phyloP scores from a whole-genome alignment of 2,329 filamentous ascomycete genomes.

The Trichothecium sympodiale region DNA sequence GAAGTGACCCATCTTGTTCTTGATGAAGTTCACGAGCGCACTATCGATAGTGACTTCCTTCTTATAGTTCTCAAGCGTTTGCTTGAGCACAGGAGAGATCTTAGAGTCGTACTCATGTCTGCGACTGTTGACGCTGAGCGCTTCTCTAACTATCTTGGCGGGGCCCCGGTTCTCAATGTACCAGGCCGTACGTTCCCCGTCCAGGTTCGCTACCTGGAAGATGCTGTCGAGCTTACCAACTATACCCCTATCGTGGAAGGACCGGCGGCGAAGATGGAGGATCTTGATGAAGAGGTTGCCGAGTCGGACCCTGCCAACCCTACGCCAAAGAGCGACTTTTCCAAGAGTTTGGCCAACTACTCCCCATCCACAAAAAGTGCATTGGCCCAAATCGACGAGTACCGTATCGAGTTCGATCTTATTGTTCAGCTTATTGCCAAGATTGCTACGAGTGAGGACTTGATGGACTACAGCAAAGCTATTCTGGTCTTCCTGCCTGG shows the following conservation, averaged over 20 bases:
- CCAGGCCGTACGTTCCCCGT: constrained; percentile 93
- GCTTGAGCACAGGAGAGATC: constrained; percentile 61
- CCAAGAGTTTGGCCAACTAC: constrained; percentile 60
- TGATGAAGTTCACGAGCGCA: constrained; percentile 95
- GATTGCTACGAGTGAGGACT: constrained; percentile 59
- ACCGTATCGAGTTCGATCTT: constrained; percentile 80
- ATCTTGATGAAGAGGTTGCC: constrained; percentile 49
- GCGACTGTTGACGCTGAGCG: constrained; percentile 88
- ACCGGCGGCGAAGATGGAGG: constrained; percentile 40
- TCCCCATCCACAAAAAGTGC: constrained; percentile 65
- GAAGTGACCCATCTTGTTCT: constrained; percentile 91
- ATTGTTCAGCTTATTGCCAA: constrained; percentile 67
- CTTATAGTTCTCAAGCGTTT: constrained; percentile 84
- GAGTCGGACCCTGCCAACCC: constrained; percentile 40
- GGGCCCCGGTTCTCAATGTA: constrained; percentile 78
- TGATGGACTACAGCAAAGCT: constrained; percentile 70
- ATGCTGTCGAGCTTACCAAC: constrained; percentile 79
- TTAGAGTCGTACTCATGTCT: constrained; percentile 95
- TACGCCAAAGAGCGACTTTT: constrained; percentile 38
- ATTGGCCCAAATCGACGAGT: constrained; percentile 74
- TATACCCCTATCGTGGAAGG: constrained; percentile 41
- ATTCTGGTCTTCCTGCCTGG: constrained; percentile 92
- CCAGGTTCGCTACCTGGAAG: constrained; percentile 76
- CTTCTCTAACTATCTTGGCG: constrained; percentile 80
- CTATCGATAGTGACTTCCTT: constrained; percentile 93